Conservation (phyloP, 345 rosid species). For the Balakata baccata region DNA sequence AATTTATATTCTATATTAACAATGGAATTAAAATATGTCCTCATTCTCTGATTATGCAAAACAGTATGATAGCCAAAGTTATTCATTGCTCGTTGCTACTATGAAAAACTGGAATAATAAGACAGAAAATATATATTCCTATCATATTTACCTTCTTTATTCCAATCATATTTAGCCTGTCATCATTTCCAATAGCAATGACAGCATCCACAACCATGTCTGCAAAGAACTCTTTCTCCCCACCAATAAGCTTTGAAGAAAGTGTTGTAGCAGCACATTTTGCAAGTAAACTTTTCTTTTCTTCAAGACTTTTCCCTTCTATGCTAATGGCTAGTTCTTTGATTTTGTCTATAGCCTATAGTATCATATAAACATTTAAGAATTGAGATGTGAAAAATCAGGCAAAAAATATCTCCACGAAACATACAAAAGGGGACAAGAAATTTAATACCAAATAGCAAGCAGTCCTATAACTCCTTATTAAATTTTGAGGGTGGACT, state of each 20-base stretch:
- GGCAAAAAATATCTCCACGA: neutral
- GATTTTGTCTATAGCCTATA: slow-evolving; percentile 79
- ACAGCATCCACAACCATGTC: slow-evolving; percentile 96
- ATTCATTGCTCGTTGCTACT: too few relatives aligned
- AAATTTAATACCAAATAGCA: slow-evolving; percentile 47
- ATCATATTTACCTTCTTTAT: slow-evolving; percentile 96
- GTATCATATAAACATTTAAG: neutral
- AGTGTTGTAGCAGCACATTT: slow-evolving; percentile 97
- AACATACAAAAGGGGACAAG: neutral
- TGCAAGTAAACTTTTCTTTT: slow-evolving; percentile 77
- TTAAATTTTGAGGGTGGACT: slow-evolving; percentile 89
- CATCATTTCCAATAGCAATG: slow-evolving; percentile 72
- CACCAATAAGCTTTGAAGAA: slow-evolving; percentile 94
- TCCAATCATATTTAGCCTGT: slow-evolving; percentile 86
- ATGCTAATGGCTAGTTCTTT: slow-evolving; percentile 81
- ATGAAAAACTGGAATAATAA: too few relatives aligned
- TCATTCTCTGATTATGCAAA: too few relatives aligned
- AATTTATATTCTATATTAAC: too few relatives aligned
- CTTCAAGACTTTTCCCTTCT: slow-evolving; percentile 86
- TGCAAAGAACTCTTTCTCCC: slow-evolving; percentile 94
- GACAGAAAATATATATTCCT: too few relatives aligned
- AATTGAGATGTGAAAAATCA: neutral
- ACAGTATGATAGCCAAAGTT: too few relatives aligned
- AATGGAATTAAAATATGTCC: too few relatives aligned
- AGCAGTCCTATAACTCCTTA: slow-evolving; percentile 85